Evolutionary conservation across 495 filamentous ascomycete genomes (phyloP).

Genomic region (Chaetomium tenue): DNA sequence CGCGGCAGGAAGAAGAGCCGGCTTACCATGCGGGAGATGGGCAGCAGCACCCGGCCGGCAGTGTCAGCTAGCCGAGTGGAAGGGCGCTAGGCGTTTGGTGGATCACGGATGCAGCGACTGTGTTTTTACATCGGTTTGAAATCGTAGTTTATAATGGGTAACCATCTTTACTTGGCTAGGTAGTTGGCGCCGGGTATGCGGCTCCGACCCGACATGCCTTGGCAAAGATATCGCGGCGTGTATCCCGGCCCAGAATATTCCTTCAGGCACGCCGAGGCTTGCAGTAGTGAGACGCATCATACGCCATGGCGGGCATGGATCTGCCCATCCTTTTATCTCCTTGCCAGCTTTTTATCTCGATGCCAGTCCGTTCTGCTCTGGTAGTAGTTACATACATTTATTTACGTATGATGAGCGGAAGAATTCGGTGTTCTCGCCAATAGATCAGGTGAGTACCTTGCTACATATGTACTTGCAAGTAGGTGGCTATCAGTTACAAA

Average conservation of each 20-base stretch:
- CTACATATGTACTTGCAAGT: too few relatives aligned
- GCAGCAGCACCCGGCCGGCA: background rate
- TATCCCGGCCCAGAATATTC: too few relatives aligned
- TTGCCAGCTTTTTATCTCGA: too few relatives aligned
- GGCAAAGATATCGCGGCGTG: background rate
- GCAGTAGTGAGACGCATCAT: background rate
- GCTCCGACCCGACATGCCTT: background rate
- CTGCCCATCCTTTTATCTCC: too few relatives aligned
- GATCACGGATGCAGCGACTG: background rate
- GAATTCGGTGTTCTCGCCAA: too few relatives aligned
- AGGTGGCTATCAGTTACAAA: too few relatives aligned
- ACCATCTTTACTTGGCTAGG: background rate
- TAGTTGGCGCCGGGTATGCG: background rate
- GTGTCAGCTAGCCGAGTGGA: background rate
- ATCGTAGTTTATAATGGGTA: background rate
- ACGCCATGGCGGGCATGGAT: background rate
- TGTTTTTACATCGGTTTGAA: background rate
- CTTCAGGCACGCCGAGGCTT: too few relatives aligned
- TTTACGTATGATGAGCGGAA: too few relatives aligned
- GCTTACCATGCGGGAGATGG: background rate
- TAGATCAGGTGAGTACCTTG: background rate
- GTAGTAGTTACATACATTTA: too few relatives aligned
- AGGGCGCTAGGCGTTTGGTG: slow-evolving; percentile 7
- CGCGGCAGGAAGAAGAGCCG: background rate
- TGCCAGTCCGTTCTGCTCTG: too few relatives aligned